phyloP scores from a whole-genome alignment of 2,329 filamentous ascomycete species.

The Aaosphaeria pasadenensis region DNA sequence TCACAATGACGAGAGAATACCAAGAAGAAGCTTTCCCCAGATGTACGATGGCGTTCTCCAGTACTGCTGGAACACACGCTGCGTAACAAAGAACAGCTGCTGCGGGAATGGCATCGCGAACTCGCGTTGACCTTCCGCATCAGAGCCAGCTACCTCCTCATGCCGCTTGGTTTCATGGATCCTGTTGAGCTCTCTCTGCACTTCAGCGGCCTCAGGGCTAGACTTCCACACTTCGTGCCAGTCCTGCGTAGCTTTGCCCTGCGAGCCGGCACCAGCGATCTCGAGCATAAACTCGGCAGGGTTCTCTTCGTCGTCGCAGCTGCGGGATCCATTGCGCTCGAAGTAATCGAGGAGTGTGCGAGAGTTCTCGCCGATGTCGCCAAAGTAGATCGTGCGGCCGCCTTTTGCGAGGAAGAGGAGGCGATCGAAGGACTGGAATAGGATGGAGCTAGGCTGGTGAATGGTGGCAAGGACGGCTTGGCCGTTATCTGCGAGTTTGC shows the following conservation, averaged over 20 bases:
- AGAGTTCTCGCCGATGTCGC: constrained; percentile 45
- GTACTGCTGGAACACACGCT: constrained; percentile 46
- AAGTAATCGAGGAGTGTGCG: constrained; percentile 52
- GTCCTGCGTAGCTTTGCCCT: constrained; percentile 20
- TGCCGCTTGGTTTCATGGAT: constrained; percentile 36
- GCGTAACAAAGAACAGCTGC: constrained; percentile 35
- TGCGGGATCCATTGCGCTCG: constrained; percentile 59
- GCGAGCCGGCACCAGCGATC: constrained; percentile 33
- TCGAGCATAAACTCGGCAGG: constrained; percentile 76
- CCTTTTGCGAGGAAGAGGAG: constrained; percentile 44
- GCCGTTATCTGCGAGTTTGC: constrained; percentile 54
- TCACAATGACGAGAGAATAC: constrained; percentile 2
- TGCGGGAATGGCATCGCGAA: constrained; percentile 42
- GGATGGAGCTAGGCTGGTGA: constrained; percentile 44
- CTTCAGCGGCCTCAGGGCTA: constrained; percentile 14
- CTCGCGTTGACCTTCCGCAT: constrained; percentile 37
- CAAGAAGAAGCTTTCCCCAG: constrained; percentile 27
- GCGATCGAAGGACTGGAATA: constrained; percentile 46
- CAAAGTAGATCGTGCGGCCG: constrained; percentile 47
- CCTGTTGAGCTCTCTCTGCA: constrained; percentile 39
- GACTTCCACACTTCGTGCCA: constrained; percentile 42
- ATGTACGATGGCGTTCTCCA: constrained; percentile 47
- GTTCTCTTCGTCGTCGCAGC: constrained; percentile 62
- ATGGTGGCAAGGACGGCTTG: constrained; percentile 49
- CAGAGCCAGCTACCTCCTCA: constrained; percentile 23